Evolutionary conservation across 768 basidiomycete species (phyloP).

Genomic region (Naganishia vaughanmartiniae): DNA sequence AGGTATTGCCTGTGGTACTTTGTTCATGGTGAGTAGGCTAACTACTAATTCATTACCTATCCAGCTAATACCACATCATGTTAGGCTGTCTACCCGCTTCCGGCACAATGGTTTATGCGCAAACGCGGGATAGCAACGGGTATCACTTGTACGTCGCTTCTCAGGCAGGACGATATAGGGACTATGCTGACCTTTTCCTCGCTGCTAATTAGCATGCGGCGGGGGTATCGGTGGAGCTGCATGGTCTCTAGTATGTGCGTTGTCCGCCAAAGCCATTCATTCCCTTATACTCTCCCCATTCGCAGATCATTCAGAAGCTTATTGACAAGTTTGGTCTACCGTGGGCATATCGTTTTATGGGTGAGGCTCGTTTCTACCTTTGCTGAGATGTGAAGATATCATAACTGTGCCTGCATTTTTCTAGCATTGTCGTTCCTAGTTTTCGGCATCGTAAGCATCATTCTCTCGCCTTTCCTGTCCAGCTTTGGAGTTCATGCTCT

Average conservation of each 20-base stretch:
- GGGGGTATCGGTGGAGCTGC: constrained; percentile 24
- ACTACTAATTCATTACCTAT: neutral
- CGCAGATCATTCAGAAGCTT: constrained; percentile 22
- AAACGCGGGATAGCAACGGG: constrained; percentile 33
- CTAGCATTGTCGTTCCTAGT: constrained; percentile 4
- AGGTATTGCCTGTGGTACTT: constrained; percentile 23
- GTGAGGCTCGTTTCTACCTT: neutral
- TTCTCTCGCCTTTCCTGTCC: neutral
- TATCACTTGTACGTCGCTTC: constrained; percentile 23
- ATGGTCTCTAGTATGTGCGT: constrained; percentile 22
- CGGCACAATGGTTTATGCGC: constrained; percentile 28
- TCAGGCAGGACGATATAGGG: neutral
- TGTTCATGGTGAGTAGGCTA: constrained; percentile 22
- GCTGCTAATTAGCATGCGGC: constrained; percentile 1
- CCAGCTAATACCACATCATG: neutral
- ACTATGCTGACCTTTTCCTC: neutral
- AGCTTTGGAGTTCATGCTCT: neutral
- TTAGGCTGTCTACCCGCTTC: constrained; percentile 32
- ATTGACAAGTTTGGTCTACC: constrained; percentile 21
- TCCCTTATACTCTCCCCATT: neutral
- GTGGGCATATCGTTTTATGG: constrained; percentile 26
- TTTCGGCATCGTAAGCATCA: neutral
- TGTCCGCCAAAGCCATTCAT: neutral
- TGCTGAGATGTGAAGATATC: neutral
- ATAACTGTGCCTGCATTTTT: neutral